Evolutionary conservation across 2,329 filamentous ascomycete species (phyloP), one percentile per base, ranked within the genome.

Genomic region (Periconia digitata): DNA sequence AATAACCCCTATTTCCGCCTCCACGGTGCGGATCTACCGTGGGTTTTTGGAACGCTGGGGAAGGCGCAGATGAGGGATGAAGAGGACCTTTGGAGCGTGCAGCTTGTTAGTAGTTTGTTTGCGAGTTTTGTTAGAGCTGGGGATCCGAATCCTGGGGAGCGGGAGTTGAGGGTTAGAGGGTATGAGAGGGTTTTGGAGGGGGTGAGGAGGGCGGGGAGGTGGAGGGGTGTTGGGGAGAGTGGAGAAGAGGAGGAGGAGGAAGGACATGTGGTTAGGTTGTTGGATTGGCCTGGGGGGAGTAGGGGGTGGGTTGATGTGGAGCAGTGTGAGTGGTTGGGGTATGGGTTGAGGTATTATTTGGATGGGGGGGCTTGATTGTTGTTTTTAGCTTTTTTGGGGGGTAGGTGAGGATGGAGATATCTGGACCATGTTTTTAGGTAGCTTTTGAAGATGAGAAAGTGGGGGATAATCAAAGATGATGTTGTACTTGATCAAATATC

Each of bases 1-100:
- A 70, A 75, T 38, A 66, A 75, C 21, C 77, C 74, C 41, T 82
- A 85, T 63, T 78, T 82, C 61, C 76, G 77, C 22, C 79, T 82
- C 50, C 82, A 85, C 57, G 82, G 79, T 15, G 76, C 79, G 0
- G 82, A 85, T 34, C 54, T 63, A 50, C 59, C 62, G 58, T 81
- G 77, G 66, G 69, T 81, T 0, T 83, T 83, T 58, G 80, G 80
- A 2, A 83, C 77, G 48, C 47, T 81, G 22, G 58, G 5, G 10
- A 3, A 10, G 8, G 3, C 73, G 6, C 72, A 74, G 0, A 66
- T 78, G 46, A 72, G 81, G 8, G 80, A 84, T 47, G 71, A 67
- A 0, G 60, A 79, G 18, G 81, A 84, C 56, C 59, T 77, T 8
- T 74, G 72, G 46, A 72, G 70, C 0, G 66, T 70, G 10, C 77